Evolutionary conservation across 225 moss, liverwort and hornwort genomes (phyloP), one percentile per base, ranked within the genome.

Genomic region (Physcomitrium patens): DNA sequence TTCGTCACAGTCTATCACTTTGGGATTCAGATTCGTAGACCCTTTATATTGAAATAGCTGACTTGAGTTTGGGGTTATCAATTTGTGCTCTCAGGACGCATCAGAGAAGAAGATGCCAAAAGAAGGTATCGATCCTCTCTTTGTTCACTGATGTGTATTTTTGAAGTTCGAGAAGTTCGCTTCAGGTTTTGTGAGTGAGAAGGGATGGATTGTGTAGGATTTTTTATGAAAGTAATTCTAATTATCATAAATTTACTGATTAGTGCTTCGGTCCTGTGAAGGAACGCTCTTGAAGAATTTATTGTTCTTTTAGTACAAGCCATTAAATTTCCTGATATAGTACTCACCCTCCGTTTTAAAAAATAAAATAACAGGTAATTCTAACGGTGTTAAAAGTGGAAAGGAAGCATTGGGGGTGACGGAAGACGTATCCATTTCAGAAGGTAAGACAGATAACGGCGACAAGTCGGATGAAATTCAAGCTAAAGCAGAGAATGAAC

Each of bases 351-450:
- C 43, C 20, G 20, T 70, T 74, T 54, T 73, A 2, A 37, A 55
- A 31, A 8, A 64, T 56, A 8, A 31, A 43, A 43, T 31, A 16
- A 53, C 75, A 95, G 95, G 83, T 78, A 91, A 90, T 53, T 81
- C 77, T 48, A 95, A 91, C 64, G 91, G 92, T 60, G 62, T 69
- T 55, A 83, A 79, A 55, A 89, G 81, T 48, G 89, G 85, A 43
- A 86, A 82, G 61, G 89, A 85, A 70, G 60, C 46, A 50, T 67
- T 51, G 62, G 79, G 55, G n/a, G 63, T 65, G 75, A 64, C 66
- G 55, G 85, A 64, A 46, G 86, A 85, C 66, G 82, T 83, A 4
- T 61, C 74, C 6, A 37, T 71, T 56, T 68, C 80, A 55, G 91
- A 79, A 63, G 81, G 75, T n/a, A 85, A 84, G 59, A 62, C 78